These are phyloP conservation scores for Mucor piriformis DNA, from an alignment of 371 early-diverging fungal genomes.

Conservation along the genomic window DNA sequence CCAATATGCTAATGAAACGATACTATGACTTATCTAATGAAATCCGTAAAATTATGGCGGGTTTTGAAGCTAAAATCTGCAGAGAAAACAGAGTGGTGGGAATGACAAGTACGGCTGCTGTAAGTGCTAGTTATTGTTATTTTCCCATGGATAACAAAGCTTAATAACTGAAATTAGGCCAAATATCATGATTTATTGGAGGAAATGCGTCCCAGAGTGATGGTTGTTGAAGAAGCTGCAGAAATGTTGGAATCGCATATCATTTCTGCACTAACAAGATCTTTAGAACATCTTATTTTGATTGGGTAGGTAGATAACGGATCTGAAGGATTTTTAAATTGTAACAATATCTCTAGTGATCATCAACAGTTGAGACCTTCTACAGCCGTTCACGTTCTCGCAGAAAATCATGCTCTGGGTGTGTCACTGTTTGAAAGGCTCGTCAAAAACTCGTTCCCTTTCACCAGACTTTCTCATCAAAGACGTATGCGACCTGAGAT, in stretches of 20 bases:
- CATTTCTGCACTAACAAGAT: slow-evolving; percentile 57
- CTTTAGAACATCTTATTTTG: slow-evolving; percentile 65
- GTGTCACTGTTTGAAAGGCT: slow-evolving; percentile 75
- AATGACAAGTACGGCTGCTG: slow-evolving; percentile 76
- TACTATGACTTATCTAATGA: slow-evolving; percentile 47
- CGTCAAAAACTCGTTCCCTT: slow-evolving; percentile 54
- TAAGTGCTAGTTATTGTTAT: no score
- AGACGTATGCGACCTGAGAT: slow-evolving; percentile 79
- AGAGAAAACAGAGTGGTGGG: slow-evolving; percentile 59
- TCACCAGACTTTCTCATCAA: slow-evolving; percentile 58
- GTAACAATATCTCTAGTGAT: slow-evolving; percentile 45
- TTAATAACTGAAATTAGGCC: slow-evolving; percentile 44
- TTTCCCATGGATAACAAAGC: no score
- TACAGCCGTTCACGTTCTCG: slow-evolving; percentile 53
- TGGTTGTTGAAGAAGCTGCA: slow-evolving; percentile 76
- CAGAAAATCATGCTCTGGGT: slow-evolving; percentile 54
- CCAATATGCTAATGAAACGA: slow-evolving; percentile 37
- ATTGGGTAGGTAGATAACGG: slow-evolving; percentile 56
- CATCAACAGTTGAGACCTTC: slow-evolving; percentile 71
- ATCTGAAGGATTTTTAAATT: background rate
- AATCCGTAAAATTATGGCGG: slow-evolving; percentile 38
- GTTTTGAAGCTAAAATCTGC: slow-evolving; percentile 52
- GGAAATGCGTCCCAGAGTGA: slow-evolving; percentile 52
- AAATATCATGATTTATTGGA: slow-evolving; percentile 64
- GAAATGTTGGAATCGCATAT: slow-evolving; percentile 78